Percentiles rank a stretch among this genome's conserved stretches.
Conservation (phyloP, 495 filamentous ascomycete genomes). For the Cercophora samala region DNA sequence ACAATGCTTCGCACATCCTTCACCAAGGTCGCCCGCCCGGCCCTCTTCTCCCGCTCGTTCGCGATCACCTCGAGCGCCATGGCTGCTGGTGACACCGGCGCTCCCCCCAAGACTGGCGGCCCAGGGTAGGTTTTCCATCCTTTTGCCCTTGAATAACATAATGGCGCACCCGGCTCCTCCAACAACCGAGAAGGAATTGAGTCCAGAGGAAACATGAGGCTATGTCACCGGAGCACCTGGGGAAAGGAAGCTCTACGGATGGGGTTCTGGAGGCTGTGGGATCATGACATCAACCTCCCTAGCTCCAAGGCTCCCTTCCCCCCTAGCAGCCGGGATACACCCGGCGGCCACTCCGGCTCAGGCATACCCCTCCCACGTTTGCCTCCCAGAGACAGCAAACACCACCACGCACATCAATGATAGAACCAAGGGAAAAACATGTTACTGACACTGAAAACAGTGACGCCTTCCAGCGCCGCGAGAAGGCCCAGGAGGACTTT, state of each 20-base stretch:
- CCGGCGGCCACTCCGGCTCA: not conserved
- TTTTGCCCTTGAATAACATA: not conserved
- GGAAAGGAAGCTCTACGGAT: not conserved
- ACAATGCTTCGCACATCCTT: slow-evolving; percentile 66
- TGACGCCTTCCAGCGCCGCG: slow-evolving; percentile 86
- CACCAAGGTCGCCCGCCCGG: slow-evolving; percentile 52
- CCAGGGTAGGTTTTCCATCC: slow-evolving; percentile 38
- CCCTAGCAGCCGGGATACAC: not conserved
- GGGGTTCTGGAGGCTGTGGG: not conserved
- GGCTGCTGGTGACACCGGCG: slow-evolving; percentile 66
- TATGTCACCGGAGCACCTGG: not conserved
- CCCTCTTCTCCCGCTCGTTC: slow-evolving; percentile 55
- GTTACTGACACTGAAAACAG: slow-evolving; percentile 41
- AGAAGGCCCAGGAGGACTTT: slow-evolving; percentile 79
- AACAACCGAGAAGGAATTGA: not conserved
- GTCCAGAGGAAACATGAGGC: not conserved
- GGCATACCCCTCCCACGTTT: not conserved
- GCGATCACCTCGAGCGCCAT: slow-evolving; percentile 59
- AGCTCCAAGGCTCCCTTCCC: not conserved
- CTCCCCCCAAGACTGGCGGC: slow-evolving; percentile 50
- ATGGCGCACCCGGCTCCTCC: not conserved
- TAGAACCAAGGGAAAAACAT: not conserved
- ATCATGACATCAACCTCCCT: not conserved
- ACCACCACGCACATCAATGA: not conserved
- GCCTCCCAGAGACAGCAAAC: not conserved